These are phyloP conservation scores for Annulohypoxylon maeteangense DNA, from an alignment of 495 filamentous ascomycete species.

Conservation along the genomic window DNA sequence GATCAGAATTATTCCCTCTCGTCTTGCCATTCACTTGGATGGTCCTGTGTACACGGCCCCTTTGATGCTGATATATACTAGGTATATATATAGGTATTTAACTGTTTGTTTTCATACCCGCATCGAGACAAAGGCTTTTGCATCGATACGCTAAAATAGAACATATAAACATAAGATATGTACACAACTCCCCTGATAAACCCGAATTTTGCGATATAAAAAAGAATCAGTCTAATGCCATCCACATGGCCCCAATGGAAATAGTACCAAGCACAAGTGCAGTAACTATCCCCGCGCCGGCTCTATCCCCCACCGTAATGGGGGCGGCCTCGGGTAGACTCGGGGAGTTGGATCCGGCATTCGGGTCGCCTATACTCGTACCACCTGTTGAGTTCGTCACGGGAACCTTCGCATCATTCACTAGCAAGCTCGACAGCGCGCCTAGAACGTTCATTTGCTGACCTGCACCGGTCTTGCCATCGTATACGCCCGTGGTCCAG, in stretches of 20 bases:
- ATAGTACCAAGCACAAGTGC: constrained; percentile 51
- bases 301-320: constrained; percentile 63
- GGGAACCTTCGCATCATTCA: constrained; percentile 55
- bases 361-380: constrained; percentile 71
- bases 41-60: too few species aligned
- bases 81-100: too few species aligned
- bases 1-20: too few species aligned
- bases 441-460: constrained; percentile 78
- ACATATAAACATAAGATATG: neutral
- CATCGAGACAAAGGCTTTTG: too few species aligned
- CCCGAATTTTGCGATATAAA: neutral
- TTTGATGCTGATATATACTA: too few species aligned
- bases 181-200: neutral
- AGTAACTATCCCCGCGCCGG: constrained; percentile 69
- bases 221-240: constrained; percentile 28
- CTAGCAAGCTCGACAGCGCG: constrained; percentile 67
- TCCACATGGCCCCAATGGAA: constrained; percentile 48
- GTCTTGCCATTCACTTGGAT: too few species aligned
- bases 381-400: constrained; percentile 69
- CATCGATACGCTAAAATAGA: neutral
- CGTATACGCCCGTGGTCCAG: constrained; percentile 70
- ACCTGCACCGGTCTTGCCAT: constrained; percentile 68
- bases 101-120: too few species aligned
- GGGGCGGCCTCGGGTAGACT: constrained; percentile 20
- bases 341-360: constrained; percentile 58